Evolutionary conservation across 257 asterid species (phyloP).

Genomic region (Solanum peruvianum): DNA sequence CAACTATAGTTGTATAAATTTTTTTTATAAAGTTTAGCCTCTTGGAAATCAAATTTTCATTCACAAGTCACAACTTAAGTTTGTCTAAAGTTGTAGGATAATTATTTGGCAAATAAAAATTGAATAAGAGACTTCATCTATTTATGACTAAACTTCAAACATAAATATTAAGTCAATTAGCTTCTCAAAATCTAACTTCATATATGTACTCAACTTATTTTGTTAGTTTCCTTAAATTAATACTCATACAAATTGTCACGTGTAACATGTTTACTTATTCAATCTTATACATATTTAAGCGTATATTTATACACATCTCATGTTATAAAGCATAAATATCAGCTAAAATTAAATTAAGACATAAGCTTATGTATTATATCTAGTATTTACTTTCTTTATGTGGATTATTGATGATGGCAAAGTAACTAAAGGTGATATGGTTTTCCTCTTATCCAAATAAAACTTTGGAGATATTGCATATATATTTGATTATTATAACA

Average conservation of each 20-base stretch:
- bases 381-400: background rate
- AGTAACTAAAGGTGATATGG: background rate
- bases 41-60: background rate
- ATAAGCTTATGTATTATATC: too few species aligned
- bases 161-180: background rate
- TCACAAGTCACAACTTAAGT: background rate
- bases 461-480: background rate
- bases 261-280: background rate
- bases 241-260: background rate
- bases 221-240: background rate
- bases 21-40: background rate
- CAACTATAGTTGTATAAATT: too few species aligned
- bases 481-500: background rate
- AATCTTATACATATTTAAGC: too few species aligned
- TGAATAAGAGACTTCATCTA: background rate
- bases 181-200: background rate
- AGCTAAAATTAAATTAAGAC: too few species aligned
- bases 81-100: background rate
- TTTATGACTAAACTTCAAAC: background rate
- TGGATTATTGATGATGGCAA: background rate
- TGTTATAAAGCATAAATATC: background rate
- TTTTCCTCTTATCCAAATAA: background rate
- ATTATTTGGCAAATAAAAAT: background rate
- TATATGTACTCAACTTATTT: background rate
- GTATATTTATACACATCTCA: too few species aligned